A percentile compares a stretch with the other conserved stretches of the same genome.
Conservation (phyloP, 108 stramenopile genomes). For the Cyclostephanos tholiformis region DNA sequence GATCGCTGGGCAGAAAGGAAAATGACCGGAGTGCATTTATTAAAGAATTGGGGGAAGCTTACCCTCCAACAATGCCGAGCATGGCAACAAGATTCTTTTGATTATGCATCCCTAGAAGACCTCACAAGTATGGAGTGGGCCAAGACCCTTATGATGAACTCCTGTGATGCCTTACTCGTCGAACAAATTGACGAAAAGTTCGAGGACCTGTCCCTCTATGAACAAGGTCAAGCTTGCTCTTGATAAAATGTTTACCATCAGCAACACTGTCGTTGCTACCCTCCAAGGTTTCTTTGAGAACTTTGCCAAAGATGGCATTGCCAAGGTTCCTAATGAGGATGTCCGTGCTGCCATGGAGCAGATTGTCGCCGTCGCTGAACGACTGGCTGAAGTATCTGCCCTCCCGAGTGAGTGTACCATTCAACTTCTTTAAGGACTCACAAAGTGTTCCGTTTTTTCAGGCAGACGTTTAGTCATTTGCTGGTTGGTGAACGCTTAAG, state of each 20-base stretch:
- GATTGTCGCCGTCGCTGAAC: conserved; percentile 8
- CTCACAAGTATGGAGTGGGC: conserved; percentile 5
- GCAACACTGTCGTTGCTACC: not conserved
- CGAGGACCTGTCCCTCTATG: not conserved
- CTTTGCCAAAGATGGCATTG: conserved; percentile 7
- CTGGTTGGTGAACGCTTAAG: not conserved
- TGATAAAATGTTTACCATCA: conserved; percentile 19
- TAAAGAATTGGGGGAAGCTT: not conserved
- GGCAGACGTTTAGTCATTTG: not conserved
- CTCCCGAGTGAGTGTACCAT: not conserved
- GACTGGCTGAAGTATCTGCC: conserved; percentile 11
- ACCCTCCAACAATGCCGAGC: not conserved
- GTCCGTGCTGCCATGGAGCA: not conserved
- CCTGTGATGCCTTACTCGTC: not conserved
- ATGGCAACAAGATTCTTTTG: not conserved
- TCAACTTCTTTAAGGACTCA: not conserved
- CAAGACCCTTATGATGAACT: conserved; percentile 1
- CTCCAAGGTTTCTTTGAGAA: conserved; percentile 8
- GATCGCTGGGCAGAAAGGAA: not conserved
- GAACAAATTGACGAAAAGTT: conserved; percentile 4
- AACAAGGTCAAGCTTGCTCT: conserved; percentile 7
- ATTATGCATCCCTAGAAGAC: not conserved
- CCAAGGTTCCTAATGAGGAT: conserved; percentile 11
- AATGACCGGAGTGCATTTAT: not conserved
- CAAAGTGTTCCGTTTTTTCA: not conserved